Percentiles rank a stretch among this genome's conserved stretches.
phyloP scores from a whole-genome alignment of 2,329 filamentous ascomycete genomes.

The Colletotrichum viniferum region DNA sequence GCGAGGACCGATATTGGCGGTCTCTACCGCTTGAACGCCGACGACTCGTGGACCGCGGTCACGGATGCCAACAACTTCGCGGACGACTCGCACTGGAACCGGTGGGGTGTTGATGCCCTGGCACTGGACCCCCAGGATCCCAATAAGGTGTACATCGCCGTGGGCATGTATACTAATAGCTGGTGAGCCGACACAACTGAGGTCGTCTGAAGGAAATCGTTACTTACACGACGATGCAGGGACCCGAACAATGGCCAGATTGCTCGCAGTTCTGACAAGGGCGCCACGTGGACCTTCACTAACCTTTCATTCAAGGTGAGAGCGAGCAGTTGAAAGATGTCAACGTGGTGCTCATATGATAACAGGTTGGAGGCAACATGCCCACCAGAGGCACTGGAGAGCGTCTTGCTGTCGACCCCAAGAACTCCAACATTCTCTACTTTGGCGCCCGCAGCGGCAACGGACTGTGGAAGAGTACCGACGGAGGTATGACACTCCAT shows the following conservation, averaged over 20 bases:
- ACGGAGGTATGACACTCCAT: conserved; percentile 57
- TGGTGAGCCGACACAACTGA: conserved; percentile 39
- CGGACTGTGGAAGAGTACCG: conserved; percentile 62
- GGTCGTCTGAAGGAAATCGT: rapidly evolving
- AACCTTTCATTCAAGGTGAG: conserved; percentile 55
- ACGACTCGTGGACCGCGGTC: conserved; percentile 60
- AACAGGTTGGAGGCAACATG: conserved; percentile 61
- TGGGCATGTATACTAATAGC: conserved; percentile 62
- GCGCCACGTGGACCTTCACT: conserved; percentile 54
- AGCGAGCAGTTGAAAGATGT: rapidly evolving
- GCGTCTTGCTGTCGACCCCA: conserved; percentile 62
- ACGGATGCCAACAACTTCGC: conserved; percentile 46
- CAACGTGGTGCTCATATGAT: background rate
- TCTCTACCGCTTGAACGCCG: conserved; percentile 57
- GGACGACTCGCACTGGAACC: conserved; percentile 50
- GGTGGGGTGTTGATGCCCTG: conserved; percentile 62
- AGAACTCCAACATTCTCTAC: conserved; percentile 60
- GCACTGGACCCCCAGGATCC: conserved; percentile 60
- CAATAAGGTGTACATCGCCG: conserved; percentile 56
- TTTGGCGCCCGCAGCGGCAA: conserved; percentile 64
- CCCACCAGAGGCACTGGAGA: conserved; percentile 64
- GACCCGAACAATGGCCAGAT: conserved; percentile 63
- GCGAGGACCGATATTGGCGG: conserved; percentile 63
- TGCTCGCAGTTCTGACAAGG: conserved; percentile 57
- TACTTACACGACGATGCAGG: conserved; percentile 25